Evolutionary conservation across 2,329 filamentous ascomycete species (phyloP).

Genomic region (Cryphonectria radicalis): DNA sequence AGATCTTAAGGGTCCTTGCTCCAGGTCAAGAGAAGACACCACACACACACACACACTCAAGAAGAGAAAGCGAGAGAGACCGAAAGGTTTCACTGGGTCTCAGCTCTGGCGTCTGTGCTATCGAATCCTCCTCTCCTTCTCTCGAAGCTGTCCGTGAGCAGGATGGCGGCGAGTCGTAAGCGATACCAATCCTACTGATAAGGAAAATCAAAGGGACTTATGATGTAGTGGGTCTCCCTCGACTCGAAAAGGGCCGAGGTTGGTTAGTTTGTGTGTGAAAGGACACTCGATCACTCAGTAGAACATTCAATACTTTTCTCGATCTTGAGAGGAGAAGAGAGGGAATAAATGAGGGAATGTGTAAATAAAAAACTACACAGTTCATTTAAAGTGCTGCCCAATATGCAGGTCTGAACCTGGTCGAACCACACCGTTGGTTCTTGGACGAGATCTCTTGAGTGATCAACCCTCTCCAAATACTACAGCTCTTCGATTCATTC

Average conservation of each 20-base stretch:
- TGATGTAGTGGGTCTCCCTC: neutral
- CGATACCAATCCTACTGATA: neutral
- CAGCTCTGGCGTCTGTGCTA: neutral
- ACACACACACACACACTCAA: neutral
- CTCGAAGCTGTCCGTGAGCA: neutral
- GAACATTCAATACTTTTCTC: too few relatives aligned
- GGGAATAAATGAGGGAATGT: too few relatives aligned
- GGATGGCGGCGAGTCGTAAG: neutral
- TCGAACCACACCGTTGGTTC: neutral
- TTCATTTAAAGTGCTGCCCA: neutral
- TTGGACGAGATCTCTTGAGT: too few relatives aligned
- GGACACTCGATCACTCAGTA: neutral
- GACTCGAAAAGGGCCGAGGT: neutral
- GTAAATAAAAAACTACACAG: neutral
- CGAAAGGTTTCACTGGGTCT: neutral
- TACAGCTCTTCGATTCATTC: neutral
- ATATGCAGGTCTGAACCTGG: neutral
- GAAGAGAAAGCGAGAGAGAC: neutral
- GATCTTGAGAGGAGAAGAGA: too few relatives aligned
- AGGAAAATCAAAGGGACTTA: neutral
- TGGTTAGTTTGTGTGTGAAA: neutral
- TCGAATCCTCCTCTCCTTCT: neutral
- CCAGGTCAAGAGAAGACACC: neutral
- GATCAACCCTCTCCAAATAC: too few relatives aligned
- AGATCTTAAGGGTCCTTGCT: neutral